These are phyloP conservation scores for Verticillium alfalfae DNA, from an alignment of 2,329 filamentous ascomycete species.

Conservation along the genomic window DNA sequence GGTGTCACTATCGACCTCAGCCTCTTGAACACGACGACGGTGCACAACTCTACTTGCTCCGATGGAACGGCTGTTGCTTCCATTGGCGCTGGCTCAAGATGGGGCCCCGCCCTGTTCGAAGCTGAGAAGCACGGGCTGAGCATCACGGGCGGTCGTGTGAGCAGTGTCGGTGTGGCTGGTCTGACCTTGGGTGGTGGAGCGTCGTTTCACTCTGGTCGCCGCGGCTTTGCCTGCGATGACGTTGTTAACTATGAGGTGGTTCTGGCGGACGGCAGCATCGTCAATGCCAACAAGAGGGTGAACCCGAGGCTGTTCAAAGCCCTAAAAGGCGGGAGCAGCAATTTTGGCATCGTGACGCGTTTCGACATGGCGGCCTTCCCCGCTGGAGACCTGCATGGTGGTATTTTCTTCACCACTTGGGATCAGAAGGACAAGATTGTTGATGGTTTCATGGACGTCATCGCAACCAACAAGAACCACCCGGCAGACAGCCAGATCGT, in stretches of 20 bases:
- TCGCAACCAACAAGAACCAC: background rate
- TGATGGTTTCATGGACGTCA: background rate
- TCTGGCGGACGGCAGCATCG: conserved; percentile 27
- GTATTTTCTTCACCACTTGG: conserved; percentile 16
- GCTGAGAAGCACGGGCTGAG: conserved; percentile 12
- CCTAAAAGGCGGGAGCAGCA: conserved; percentile 11
- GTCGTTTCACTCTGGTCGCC: conserved; percentile 13
- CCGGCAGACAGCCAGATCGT: background rate
- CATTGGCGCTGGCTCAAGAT: conserved; percentile 22
- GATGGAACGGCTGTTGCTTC: conserved; percentile 10
- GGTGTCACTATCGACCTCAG: conserved; percentile 39
- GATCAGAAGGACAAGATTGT: conserved; percentile 16
- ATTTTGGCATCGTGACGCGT: conserved; percentile 15
- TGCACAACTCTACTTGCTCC: conserved; percentile 2
- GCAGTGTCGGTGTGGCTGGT: conserved; percentile 17
- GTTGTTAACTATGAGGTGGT: conserved; percentile 35
- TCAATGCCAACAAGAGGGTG: conserved; percentile 24
- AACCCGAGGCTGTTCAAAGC: conserved; percentile 29
- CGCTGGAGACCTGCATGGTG: conserved; percentile 14
- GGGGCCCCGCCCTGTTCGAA: conserved; percentile 13
- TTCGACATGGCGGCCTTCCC: conserved; percentile 19
- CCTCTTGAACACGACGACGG: conserved; percentile 10
- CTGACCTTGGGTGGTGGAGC: conserved; percentile 23
- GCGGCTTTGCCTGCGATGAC: conserved; percentile 37
- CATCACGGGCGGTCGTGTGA: conserved; percentile 17